Base-by-base conservation (phyloP, 805 yeast genomes). In the Wickerhamomyces xylosicus region DNA sequence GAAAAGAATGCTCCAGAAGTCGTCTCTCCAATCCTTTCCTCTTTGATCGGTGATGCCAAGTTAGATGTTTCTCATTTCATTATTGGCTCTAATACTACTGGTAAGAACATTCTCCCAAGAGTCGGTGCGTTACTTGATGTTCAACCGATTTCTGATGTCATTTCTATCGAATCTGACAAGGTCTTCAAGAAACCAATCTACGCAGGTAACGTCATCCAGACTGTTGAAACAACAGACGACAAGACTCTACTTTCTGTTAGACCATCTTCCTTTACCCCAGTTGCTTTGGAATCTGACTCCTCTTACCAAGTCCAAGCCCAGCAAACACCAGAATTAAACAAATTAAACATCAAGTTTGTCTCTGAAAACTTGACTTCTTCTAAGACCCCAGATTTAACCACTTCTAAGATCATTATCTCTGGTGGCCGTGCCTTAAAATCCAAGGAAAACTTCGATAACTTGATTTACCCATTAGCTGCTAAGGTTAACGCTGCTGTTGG, bases 401-500 rank as follows among this genome's bases (percentile, higher is more conserved):
- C 95, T 17, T 96, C 98, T 6, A 61, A 75, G 40, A 67, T 64
- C 22, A 92, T 90, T 28, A 85, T 90, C 21, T 68, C 95, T 19
- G 98, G 98, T 32, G 98, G 98, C 33, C 78, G 96, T 52, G 97
- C 95, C 31, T 74, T 90, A 49, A 86, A 89, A 60, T 78, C 77
- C 61, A 89, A 87, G 61, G 96, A 84, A 57, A 80, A 82, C 41
- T 90, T 90, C 59, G 94, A 85, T 40, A 57, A 69, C 39, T 48
- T 85, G 42, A 67, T 92, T 39, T 75, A 71, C 49, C 97, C 98
- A 37, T 67, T 90, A 47, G 97, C 97, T 7, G 78, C 76, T 41
- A 71, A 82, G 43, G 65, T 90, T 42, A 90, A 92, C n/a, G 98
- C 97, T 2, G 97, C 95, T 39, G 81, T 90, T 37, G 98, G 98